These are phyloP conservation scores for Aspergillus neotritici DNA, from an alignment of 2,329 filamentous ascomycete species.

Conservation along the genomic window DNA sequence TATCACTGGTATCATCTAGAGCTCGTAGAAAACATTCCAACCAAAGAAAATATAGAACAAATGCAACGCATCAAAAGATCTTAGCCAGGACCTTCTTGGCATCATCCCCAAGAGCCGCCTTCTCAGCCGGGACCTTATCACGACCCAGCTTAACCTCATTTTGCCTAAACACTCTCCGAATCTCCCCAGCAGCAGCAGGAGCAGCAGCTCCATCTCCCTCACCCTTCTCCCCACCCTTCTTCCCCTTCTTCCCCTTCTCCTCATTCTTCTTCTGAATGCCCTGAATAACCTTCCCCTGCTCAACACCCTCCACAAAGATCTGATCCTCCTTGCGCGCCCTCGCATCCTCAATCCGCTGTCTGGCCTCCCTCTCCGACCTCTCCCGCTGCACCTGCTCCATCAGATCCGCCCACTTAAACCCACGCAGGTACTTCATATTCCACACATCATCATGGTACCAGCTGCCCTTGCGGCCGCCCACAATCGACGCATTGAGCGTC, in stretches of 20 bases:
- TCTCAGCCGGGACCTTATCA: conserved; percentile 22
- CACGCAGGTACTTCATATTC: conserved; percentile 43
- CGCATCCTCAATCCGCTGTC: conserved; percentile 38
- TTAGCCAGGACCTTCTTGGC: conserved; percentile 42
- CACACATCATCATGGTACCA: conserved; percentile 44
- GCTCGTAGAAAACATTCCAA: too few species aligned
- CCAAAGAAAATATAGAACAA: background rate
- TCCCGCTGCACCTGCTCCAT: conserved; percentile 43
- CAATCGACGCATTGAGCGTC: conserved; percentile 40
- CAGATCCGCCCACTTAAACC: conserved; percentile 41
- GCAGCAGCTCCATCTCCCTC: conserved; percentile 13
- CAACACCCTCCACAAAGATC: conserved; percentile 39
- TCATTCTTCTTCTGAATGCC: conserved; percentile 43
- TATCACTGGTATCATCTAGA: too few species aligned
- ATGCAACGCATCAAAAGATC: conserved; percentile 35
- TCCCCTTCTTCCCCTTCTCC: conserved; percentile 33
- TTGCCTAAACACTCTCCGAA: conserved; percentile 39
- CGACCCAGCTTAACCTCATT: conserved; percentile 32
- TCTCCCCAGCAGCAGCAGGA: too few species aligned
- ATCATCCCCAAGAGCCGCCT: conserved; percentile 30
- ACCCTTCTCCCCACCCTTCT: conserved; percentile 9
- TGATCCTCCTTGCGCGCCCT: conserved; percentile 41
- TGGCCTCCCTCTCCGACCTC: conserved; percentile 38
- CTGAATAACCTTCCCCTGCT: conserved; percentile 36
- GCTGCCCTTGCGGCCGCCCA: conserved; percentile 41